A percentile compares a stretch with the other conserved stretches of the same genome.
phyloP scores from a whole-genome alignment of 2,329 filamentous ascomycete species.

The Lojkania enalia region DNA sequence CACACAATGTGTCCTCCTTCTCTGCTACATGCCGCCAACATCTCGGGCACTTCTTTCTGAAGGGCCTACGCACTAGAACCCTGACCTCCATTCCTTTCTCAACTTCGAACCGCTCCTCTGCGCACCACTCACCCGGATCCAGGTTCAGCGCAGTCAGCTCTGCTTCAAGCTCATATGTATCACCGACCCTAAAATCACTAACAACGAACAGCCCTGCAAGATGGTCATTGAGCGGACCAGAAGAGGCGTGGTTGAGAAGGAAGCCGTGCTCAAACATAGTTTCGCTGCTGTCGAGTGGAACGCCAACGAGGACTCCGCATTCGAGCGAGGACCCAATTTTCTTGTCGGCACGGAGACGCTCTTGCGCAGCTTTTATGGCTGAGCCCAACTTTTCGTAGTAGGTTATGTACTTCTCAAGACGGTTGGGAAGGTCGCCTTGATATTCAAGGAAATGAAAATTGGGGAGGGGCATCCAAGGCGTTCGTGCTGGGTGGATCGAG shows the following conservation, averaged over 20 bases:
- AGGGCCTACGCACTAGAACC: conserved; percentile 49
- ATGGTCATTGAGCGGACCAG: conserved; percentile 20
- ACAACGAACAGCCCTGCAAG: conserved; percentile 50
- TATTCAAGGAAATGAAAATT: conserved; percentile 29
- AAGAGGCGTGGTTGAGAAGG: neutral
- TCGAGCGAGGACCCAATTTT: conserved; percentile 80
- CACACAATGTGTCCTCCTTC: conserved; percentile 68
- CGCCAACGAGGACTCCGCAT: conserved; percentile 65
- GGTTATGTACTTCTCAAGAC: conserved; percentile 26
- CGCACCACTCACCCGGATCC: conserved; percentile 37
- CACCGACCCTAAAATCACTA: conserved; percentile 36
- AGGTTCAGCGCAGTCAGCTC: neutral
- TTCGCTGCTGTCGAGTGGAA: conserved; percentile 26
- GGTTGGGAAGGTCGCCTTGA: conserved; percentile 22
- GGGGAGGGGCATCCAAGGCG: conserved; percentile 28
- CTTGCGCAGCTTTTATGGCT: conserved; percentile 75
- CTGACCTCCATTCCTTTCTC: conserved; percentile 30
- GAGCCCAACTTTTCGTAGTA: conserved; percentile 57
- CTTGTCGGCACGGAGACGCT: conserved; percentile 71
- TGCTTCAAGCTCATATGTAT: conserved; percentile 5
- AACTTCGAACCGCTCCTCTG: conserved; percentile 10
- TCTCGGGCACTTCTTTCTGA: conserved; percentile 72
- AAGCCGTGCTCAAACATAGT: neutral
- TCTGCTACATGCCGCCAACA: conserved; percentile 88
- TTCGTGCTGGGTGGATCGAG: conserved; percentile 31